Evolutionary conservation across 768 basidiomycete genomes (phyloP).

Genomic region (Pleurotus eryngii): DNA sequence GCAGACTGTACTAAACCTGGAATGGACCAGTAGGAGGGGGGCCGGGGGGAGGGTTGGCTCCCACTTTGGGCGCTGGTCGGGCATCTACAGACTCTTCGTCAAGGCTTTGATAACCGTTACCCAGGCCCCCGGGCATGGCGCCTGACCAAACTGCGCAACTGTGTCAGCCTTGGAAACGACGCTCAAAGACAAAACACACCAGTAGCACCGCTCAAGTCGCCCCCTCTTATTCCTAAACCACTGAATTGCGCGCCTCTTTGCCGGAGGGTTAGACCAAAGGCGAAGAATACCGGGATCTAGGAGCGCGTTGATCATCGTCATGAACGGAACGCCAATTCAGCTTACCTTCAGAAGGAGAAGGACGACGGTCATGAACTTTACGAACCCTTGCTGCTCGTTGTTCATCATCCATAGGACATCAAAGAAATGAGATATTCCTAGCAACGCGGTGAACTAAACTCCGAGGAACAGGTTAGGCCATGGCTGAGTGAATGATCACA

Average conservation of each 20-base stretch:
- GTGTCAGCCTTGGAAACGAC: conserved; percentile 2
- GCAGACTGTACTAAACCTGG: background rate
- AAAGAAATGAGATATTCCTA: conserved; percentile 58
- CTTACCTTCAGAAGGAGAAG: conserved; percentile 58
- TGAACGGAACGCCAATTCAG: background rate
- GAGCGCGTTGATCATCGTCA: background rate
- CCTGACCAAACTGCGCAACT: conserved; percentile 56
- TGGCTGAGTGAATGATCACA: conserved; percentile 1
- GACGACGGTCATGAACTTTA: conserved; percentile 51
- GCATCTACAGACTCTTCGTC: conserved; percentile 42
- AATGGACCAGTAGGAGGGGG: conserved; percentile 7
- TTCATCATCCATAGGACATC: conserved; percentile 70
- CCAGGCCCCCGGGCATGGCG: conserved; percentile 66
- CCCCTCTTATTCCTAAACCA: conserved; percentile 42
- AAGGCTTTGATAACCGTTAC: conserved; percentile 58
- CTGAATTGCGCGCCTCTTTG: conserved; percentile 56
- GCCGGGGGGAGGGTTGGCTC: conserved; percentile 18
- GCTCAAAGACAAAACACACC: conserved; percentile 29
- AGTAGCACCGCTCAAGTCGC: conserved; percentile 53
- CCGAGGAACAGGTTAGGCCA: background rate
- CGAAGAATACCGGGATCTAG: conserved; percentile 59
- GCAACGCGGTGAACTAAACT: conserved; percentile 58
- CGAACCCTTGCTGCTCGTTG: conserved; percentile 52
- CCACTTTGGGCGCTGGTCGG: conserved; percentile 23
- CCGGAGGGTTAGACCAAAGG: conserved; percentile 48